These are phyloP conservation scores for Licmophora abbreviata DNA, from an alignment of 108 stramenopile genomes.

Conservation along the genomic window DNA sequence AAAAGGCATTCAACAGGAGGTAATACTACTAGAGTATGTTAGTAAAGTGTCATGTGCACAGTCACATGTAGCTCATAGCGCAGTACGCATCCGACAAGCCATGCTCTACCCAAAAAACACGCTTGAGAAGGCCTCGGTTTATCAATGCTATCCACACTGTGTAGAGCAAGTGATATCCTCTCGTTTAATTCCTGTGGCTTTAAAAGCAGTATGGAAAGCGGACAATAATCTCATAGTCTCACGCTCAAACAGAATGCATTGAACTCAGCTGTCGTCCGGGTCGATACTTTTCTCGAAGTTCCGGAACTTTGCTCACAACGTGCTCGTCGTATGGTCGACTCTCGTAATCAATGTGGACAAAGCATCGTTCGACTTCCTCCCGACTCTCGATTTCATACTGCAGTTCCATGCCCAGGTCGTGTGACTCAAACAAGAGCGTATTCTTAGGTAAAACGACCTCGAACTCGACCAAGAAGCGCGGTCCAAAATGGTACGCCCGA, in stretches of 20 bases:
- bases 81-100: too few species aligned
- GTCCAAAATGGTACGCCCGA: constrained; percentile 93
- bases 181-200: too few species aligned
- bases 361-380: constrained; percentile 91
- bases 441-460: constrained; percentile 85
- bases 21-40: too few species aligned
- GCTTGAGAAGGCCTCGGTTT: too few species aligned
- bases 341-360: constrained; percentile 95
- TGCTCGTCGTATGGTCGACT: constrained; percentile 90
- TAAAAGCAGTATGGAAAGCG: too few species aligned
- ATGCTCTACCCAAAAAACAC: too few species aligned
- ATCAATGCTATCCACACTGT: too few species aligned
- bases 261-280: constrained; percentile 4
- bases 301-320: constrained; percentile 80
- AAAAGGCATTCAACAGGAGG: too few species aligned
- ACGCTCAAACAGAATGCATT: not conserved
- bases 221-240: too few species aligned
- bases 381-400: constrained; percentile 89
- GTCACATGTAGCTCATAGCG: too few species aligned
- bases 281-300: constrained; percentile 67
- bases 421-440: constrained; percentile 74
- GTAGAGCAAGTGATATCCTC: too few species aligned
- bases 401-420: constrained; percentile 92
- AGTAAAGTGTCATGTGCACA: too few species aligned
- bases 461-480: constrained; percentile 89